These are phyloP conservation scores for Crataegus laevigata DNA, from an alignment of 306 rosid genomes.

Conservation along the genomic window DNA sequence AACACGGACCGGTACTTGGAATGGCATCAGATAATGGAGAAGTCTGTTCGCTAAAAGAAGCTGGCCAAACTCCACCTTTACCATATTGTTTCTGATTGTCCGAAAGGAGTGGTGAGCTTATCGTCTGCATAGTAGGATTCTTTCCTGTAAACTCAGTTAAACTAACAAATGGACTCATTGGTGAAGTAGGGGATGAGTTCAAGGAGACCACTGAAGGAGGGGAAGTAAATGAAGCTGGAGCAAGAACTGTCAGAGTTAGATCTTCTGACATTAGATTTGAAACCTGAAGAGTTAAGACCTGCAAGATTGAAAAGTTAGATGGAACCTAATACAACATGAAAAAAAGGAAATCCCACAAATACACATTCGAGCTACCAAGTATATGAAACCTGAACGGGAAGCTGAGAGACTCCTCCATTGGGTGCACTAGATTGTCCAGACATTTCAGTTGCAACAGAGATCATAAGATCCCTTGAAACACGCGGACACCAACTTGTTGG, in stretches of 20 bases:
- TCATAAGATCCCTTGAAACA: slow-evolving; percentile 70
- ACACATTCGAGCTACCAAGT: slow-evolving; percentile 1
- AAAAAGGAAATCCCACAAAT: neutral
- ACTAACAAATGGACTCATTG: slow-evolving; percentile 65
- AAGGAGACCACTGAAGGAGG: slow-evolving; percentile 65
- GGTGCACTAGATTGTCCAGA: slow-evolving; percentile 43
- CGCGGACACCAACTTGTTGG: slow-evolving; percentile 83
- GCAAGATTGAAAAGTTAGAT: slow-evolving; percentile 33
- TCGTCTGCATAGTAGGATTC: slow-evolving; percentile 29
- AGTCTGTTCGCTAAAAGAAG: slow-evolving; percentile 33
- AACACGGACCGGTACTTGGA: slow-evolving; percentile 57
- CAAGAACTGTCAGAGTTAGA: slow-evolving; percentile 79
- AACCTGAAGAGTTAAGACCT: slow-evolving; percentile 93
- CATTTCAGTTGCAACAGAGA: slow-evolving; percentile 69
- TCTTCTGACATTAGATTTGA: slow-evolving; percentile 89
- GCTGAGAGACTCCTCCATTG: slow-evolving; percentile 42
- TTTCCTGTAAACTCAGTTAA: slow-evolving; percentile 49
- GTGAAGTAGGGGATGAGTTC: slow-evolving; percentile 60
- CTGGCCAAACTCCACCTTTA: slow-evolving; percentile 26
- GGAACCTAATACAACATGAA: slow-evolving; percentile 6
- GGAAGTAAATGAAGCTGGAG: slow-evolving; percentile 72
- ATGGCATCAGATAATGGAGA: slow-evolving; percentile 44
- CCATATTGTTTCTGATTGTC: slow-evolving; percentile 36
- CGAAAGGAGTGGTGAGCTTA: slow-evolving; percentile 37
- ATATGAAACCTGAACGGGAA: slow-evolving; percentile 73